phyloP scores from a whole-genome alignment of 306 rosid genomes.

The Potentilla sterilis region DNA sequence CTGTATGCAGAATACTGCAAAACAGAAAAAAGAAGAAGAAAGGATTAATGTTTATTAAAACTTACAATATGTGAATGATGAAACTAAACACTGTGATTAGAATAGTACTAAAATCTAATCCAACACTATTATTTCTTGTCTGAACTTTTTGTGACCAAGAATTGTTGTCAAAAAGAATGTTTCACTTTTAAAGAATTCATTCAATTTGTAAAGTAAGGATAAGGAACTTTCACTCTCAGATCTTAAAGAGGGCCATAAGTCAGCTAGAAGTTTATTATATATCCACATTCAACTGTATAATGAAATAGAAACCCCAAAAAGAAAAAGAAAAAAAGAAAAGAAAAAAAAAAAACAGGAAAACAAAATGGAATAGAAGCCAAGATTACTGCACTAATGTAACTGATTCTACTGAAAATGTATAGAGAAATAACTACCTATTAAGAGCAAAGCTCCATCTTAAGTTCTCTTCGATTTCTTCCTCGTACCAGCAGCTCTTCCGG shows the following conservation, averaged over 20 bases:
- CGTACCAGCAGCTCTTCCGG: slow-evolving; percentile 96
- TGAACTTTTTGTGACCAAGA: slow-evolving; percentile 53
- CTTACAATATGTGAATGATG: neutral
- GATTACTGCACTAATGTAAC: neutral
- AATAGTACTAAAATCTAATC: neutral
- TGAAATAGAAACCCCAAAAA: neutral
- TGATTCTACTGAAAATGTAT: neutral
- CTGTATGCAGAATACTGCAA: slow-evolving; percentile 86
- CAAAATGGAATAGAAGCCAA: neutral
- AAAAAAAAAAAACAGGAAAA: too few species aligned
- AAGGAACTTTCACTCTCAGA: neutral
- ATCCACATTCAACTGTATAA: neutral
- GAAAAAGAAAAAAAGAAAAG: too few species aligned
- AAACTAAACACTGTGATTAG: neutral
- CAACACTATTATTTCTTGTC: slow-evolving; percentile 32
- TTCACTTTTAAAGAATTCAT: slow-evolving; percentile 33
- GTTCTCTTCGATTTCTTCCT: slow-evolving; percentile 94
- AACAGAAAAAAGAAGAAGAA: slow-evolving; percentile 11
- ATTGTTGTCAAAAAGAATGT: slow-evolving; percentile 30
- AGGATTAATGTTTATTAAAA: neutral
- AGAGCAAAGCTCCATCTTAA: slow-evolving; percentile 97
- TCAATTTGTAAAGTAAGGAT: slow-evolving; percentile 1
- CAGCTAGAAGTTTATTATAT: neutral
- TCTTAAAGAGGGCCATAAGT: slow-evolving; percentile 3
- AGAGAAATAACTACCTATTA: slow-evolving; percentile 52